Evolutionary conservation across 1,139 yeast genomes (phyloP).

Genomic region (Kodamaea plutei): DNA sequence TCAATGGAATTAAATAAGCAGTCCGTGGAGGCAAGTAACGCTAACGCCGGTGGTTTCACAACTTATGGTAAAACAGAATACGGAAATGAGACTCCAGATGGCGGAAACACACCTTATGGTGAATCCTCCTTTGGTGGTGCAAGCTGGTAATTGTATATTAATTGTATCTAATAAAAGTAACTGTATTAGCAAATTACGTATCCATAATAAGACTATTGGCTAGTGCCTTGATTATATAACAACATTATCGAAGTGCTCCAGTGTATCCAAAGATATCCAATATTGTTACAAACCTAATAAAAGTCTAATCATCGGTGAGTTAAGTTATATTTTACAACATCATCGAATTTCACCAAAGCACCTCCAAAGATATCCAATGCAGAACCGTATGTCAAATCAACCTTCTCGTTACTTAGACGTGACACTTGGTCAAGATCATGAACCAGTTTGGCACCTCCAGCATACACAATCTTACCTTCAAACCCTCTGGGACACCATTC

Average conservation of each 20-base stretch:
- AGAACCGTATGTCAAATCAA: constrained; percentile 89
- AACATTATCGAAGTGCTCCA: no score
- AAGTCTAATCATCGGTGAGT: no score
- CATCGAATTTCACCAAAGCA: constrained; percentile 64
- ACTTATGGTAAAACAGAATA: constrained; percentile 46
- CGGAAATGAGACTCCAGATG: constrained; percentile 36
- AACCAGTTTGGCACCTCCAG: constrained; percentile 89
- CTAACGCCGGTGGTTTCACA: constrained; percentile 42
- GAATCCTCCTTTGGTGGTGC: constrained; percentile 45
- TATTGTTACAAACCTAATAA: no score
- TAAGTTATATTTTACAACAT: constrained; percentile 45
- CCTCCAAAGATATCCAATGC: constrained; percentile 96
- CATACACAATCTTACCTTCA: constrained; percentile 77
- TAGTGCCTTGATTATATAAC: no score
- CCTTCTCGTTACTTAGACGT: constrained; percentile 67
- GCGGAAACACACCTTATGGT: constrained; percentile 39
- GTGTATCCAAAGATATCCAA: no score
- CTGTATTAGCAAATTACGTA: no score
- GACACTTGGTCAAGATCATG: constrained; percentile 65
- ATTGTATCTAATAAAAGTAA: no score
- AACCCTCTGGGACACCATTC: constrained; percentile 66
- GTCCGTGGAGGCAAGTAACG: constrained; percentile 46
- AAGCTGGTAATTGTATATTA: constrained; percentile 9
- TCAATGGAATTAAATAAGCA: constrained; percentile 74
- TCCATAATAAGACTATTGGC: no score